These are phyloP conservation scores for Basipetospora chlamydospora DNA, from an alignment of 2,329 filamentous ascomycete genomes.

Conservation along the genomic window DNA sequence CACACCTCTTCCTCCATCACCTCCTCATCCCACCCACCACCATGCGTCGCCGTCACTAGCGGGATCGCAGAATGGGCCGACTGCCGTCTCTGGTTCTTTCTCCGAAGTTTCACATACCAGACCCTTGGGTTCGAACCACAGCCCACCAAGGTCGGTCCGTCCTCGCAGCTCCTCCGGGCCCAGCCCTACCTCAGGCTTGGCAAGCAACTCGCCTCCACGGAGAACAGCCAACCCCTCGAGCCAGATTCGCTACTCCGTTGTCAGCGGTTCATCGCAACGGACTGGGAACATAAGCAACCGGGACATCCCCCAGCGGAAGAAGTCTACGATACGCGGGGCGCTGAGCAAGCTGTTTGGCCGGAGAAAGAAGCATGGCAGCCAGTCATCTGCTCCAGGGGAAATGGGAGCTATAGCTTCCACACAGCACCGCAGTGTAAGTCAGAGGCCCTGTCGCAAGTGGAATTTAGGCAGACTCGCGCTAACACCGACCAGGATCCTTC, in stretches of 20 bases:
- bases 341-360: conserved; percentile 44
- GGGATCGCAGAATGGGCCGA: background rate
- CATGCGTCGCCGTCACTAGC: background rate
- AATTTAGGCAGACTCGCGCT: no score
- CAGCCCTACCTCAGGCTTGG: conserved; percentile 3
- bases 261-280: conserved; percentile 26
- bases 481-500: conserved; percentile 2
- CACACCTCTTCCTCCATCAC: conserved; percentile 1
- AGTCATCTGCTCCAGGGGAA: conserved; percentile 14
- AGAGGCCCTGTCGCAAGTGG: no score
- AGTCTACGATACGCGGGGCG: conserved; percentile 40
- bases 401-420: background rate
- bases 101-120: background rate
- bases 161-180: background rate
- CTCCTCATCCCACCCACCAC: conserved; percentile 7
- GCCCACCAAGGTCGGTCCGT: conserved; percentile 9
- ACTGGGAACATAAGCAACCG: conserved; percentile 16
- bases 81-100: background rate
- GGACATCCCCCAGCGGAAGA: conserved; percentile 33
- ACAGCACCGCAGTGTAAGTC: conserved; percentile 5
- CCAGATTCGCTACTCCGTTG: conserved; percentile 30
- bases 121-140: conserved; percentile 1
- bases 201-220: conserved; percentile 15
- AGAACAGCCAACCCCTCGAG: conserved; percentile 16
- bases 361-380: conserved; percentile 32